Base-by-base conservation (phyloP, 2,329 filamentous ascomycete species). In the Aspergillus alliaceus region DNA sequence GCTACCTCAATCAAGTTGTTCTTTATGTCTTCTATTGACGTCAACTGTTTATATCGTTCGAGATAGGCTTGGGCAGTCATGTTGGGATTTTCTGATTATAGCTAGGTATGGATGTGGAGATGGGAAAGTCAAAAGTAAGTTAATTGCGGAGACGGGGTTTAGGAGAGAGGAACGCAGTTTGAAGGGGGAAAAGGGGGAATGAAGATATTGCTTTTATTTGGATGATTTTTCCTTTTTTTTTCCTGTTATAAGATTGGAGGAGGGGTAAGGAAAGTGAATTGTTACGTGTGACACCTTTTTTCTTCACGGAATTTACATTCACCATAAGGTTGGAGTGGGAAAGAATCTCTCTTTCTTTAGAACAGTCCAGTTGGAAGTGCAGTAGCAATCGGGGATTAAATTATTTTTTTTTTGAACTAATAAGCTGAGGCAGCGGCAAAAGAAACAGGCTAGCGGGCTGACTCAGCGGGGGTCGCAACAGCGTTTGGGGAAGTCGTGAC, bases 1-100 rank as follows among this genome's bases (percentile, higher is more conserved):
- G 53, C 51, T 71, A 81, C 79, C 69, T 80, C 76, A 59, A 81
- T 80, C 44, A 81, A 69, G 51, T 72, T 71, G 65, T 80, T 77
- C 62, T 80, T 81, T 54, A 73, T 73, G 47, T 79, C 71, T 60
- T 81, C 79, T 56, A 78, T 65, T 27, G 71, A 65, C 54, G 73
- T 73, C 54, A 81, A 60, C 57, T 77, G 72, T 58, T 76, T 74
- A 69, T 77, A 80, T 64, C 78, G 77, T 58, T 79, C 71, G 37
- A 72, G 64, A 58, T 72, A 74, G 51, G 68, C 68, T 49, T 67
- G 65, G 39, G 71, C 66, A 39, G 69, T 67, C 66, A 75, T 71
- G 54, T 58, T 67, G 55, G 57, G 18, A 22, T 20, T 24, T 40
- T 18, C 12, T 40, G 9, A 64, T 68, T 54, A 49, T 29, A 40